These are phyloP conservation scores for Clonostachys rhizophaga DNA, from an alignment of 2,329 filamentous ascomycete species.

Conservation along the genomic window DNA sequence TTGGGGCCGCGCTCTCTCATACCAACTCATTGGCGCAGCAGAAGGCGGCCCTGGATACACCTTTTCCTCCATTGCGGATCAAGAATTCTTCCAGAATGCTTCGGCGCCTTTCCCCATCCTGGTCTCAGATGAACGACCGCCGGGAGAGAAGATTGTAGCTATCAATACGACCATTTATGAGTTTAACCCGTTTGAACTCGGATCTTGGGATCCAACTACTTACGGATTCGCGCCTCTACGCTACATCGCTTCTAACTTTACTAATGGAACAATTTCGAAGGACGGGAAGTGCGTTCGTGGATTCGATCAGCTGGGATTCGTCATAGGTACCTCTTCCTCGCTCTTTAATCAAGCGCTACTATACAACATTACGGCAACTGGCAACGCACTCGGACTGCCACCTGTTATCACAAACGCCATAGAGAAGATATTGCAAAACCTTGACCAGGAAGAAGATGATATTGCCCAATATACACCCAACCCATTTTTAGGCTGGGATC, in stretches of 20 bases:
- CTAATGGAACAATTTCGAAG: constrained; percentile 50
- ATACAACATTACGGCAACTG: constrained; percentile 36
- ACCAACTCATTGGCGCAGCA: constrained; percentile 69
- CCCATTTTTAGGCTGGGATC: constrained; percentile 63
- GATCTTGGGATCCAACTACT: constrained; percentile 69
- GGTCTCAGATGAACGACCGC: constrained; percentile 62
- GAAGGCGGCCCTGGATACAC: constrained; percentile 74
- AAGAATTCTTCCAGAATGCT: constrained; percentile 56
- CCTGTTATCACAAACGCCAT: constrained; percentile 47
- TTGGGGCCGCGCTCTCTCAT: constrained; percentile 73
- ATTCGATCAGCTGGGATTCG: constrained; percentile 76
- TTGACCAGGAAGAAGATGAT: constrained; percentile 61
- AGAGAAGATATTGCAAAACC: constrained; percentile 39
- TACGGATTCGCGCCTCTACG: constrained; percentile 67
- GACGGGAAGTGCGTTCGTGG: constrained; percentile 65
- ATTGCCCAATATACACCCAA: constrained; percentile 70
- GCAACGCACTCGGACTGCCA: constrained; percentile 26
- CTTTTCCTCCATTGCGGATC: constrained; percentile 59
- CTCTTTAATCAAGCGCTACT: constrained; percentile 79
- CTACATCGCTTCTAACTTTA: constrained; percentile 71
- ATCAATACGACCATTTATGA: constrained; percentile 74
- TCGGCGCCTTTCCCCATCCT: constrained; percentile 69
- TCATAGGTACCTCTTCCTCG: constrained; percentile 82
- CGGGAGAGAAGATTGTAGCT: constrained; percentile 55
- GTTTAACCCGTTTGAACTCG: constrained; percentile 77